phyloP scores from a whole-genome alignment of 2,329 filamentous ascomycete species.

The Macrophomina phaseolina region DNA sequence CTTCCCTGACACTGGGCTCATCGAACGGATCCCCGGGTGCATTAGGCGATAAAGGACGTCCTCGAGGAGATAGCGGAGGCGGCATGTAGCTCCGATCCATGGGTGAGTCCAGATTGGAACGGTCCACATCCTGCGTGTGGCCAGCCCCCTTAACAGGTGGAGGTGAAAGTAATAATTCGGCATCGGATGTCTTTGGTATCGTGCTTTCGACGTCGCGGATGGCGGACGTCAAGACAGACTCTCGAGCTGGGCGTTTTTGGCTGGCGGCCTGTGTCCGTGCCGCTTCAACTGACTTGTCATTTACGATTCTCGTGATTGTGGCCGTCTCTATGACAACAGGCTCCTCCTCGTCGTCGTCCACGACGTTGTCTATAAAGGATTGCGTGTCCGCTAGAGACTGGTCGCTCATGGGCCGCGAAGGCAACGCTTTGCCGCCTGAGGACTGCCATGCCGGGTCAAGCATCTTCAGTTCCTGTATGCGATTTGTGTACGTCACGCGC shows the following conservation, averaged over 20 bases:
- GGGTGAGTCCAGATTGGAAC: slow-evolving; percentile 49
- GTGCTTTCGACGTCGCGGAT: slow-evolving; percentile 48
- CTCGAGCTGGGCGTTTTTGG: slow-evolving; percentile 31
- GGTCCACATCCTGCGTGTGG: slow-evolving; percentile 4
- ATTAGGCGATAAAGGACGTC: slow-evolving; percentile 56
- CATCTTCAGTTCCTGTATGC: slow-evolving; percentile 84
- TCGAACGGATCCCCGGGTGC: slow-evolving; percentile 33
- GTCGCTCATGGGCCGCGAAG: slow-evolving; percentile 70
- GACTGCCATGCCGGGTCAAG: slow-evolving; percentile 64
- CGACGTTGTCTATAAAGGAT: slow-evolving; percentile 37
- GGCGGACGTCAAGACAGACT: slow-evolving; percentile 49
- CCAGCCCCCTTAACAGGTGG: slow-evolving; percentile 39
- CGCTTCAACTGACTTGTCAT: slow-evolving; percentile 45
- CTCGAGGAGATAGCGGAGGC: slow-evolving; percentile 70
- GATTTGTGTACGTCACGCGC: slow-evolving; percentile 87
- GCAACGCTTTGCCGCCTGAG: slow-evolving; percentile 73
- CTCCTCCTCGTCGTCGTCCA: slow-evolving; percentile 45
- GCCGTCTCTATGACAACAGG: slow-evolving; percentile 58
- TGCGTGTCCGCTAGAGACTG: slow-evolving; percentile 52
- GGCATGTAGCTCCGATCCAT: slow-evolving; percentile 69
- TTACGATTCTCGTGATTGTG: slow-evolving; percentile 58
- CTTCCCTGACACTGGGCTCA: slow-evolving; percentile 34
- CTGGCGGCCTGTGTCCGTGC: background rate
- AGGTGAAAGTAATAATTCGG: slow-evolving; percentile 40
- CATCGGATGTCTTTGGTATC: slow-evolving; percentile 36